These are phyloP conservation scores for Clarireedia homoeocarpa DNA, from an alignment of 2,329 filamentous ascomycete species.

Conservation along the genomic window DNA sequence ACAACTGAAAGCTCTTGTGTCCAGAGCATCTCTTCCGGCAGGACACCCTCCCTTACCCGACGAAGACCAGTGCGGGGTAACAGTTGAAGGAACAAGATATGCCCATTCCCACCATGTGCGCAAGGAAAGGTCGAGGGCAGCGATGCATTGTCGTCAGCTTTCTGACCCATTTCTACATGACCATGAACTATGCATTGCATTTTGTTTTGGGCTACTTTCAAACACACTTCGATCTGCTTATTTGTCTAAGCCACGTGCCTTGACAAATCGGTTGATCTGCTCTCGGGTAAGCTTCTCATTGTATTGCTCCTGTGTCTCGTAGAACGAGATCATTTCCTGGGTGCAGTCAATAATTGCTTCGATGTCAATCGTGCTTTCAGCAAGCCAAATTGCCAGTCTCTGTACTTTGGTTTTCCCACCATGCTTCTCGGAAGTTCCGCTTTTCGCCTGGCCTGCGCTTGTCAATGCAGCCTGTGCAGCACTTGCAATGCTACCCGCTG, in stretches of 20 bases:
- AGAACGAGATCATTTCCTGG: slow-evolving; percentile 65
- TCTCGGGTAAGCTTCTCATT: slow-evolving; percentile 31
- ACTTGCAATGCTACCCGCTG: slow-evolving; percentile 28
- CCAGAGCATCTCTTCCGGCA: no score
- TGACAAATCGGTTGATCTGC: slow-evolving; percentile 31
- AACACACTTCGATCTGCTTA: slow-evolving; percentile 12
- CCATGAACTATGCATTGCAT: no score
- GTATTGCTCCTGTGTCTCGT: slow-evolving; percentile 42
- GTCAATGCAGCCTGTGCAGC: slow-evolving; percentile 28
- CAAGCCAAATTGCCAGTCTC: slow-evolving; percentile 58
- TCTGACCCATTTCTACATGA: no score
- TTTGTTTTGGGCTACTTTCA: neutral
- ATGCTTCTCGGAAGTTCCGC: slow-evolving; percentile 17
- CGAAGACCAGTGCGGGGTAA: neutral
- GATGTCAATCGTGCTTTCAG: slow-evolving; percentile 62
- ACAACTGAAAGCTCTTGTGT: no score
- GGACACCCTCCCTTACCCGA: neutral
- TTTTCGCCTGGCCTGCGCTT: slow-evolving; percentile 22
- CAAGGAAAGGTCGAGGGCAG: no score
- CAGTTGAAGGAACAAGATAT: neutral
- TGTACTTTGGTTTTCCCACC: slow-evolving; percentile 32
- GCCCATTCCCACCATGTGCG: no score
- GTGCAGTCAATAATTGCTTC: slow-evolving; percentile 61
- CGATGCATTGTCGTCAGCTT: no score
- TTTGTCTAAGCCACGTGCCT: slow-evolving; percentile 30